Evolutionary conservation across 768 basidiomycete genomes (phyloP).

Genomic region (Lenzites betulinus): DNA sequence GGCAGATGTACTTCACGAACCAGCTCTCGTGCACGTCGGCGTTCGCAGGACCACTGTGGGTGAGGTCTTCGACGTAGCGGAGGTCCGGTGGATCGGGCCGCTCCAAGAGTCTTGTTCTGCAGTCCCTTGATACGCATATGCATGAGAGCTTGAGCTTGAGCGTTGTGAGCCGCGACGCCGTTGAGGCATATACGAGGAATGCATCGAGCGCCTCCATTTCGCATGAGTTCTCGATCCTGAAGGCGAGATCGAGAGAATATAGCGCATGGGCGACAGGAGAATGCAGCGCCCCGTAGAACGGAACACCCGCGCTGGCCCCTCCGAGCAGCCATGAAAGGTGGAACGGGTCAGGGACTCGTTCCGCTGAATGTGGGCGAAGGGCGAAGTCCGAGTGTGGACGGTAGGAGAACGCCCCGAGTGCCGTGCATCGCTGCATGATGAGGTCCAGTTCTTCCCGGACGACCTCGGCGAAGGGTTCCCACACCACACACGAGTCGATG

Average conservation of each 20-base stretch:
- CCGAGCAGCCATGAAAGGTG: not conserved
- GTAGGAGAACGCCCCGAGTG: conserved; percentile 1
- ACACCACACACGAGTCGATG: conserved; percentile 9
- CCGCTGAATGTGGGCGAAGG: not conserved
- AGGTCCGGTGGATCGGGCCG: too few species aligned
- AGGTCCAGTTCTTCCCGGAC: not conserved
- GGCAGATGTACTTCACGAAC: not conserved
- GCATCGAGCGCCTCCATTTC: not conserved
- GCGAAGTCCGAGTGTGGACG: not conserved
- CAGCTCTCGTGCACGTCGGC: not conserved
- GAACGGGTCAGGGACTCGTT: not conserved
- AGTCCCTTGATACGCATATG: too few species aligned
- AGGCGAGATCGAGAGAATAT: not conserved
- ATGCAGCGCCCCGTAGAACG: not conserved
- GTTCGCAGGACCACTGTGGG: not conserved
- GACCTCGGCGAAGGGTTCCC: conserved; percentile 5
- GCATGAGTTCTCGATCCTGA: not conserved
- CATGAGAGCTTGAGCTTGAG: not conserved
- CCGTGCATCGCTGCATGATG: not conserved
- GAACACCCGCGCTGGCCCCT: not conserved
- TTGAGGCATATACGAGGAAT: not conserved
- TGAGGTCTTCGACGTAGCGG: not conserved
- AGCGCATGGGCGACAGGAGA: not conserved
- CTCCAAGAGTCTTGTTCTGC: too few species aligned
- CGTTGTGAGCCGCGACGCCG: not conserved